Percentiles rank a stretch among this genome's conserved stretches.
These are phyloP conservation scores for Aaosphaeria pasadenensis DNA, from an alignment of 2,329 filamentous ascomycete species.

Conservation along the genomic window DNA sequence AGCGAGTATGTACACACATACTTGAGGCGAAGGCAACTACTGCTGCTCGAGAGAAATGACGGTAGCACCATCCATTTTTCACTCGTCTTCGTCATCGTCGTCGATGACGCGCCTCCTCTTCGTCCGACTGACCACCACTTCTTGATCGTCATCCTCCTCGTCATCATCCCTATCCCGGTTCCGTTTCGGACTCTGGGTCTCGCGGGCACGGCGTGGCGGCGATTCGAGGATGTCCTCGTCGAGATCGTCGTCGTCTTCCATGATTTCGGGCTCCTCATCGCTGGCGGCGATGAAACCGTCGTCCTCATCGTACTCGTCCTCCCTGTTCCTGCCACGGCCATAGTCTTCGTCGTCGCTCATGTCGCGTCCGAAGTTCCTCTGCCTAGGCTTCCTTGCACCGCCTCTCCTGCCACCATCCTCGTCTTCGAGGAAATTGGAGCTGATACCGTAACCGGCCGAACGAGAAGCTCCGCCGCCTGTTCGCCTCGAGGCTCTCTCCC, in stretches of 20 bases:
- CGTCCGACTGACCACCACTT: constrained; percentile 27
- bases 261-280: constrained; percentile 67
- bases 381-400: constrained; percentile 23
- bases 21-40: no score
- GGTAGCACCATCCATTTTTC: constrained; percentile 21
- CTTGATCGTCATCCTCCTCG: constrained; percentile 25
- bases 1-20: no score
- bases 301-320: constrained; percentile 75
- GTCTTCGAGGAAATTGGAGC: constrained; percentile 68
- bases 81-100: constrained; percentile 48
- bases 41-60: no score
- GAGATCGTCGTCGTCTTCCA: constrained; percentile 51
- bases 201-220: constrained; percentile 23
- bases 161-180: constrained; percentile 31
- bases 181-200: constrained; percentile 39
- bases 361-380: constrained; percentile 40
- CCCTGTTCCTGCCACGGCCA: constrained; percentile 51
- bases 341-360: constrained; percentile 76
- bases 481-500: constrained; percentile 52
- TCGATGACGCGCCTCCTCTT: constrained; percentile 44
- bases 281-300: constrained; percentile 76
- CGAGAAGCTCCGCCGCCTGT: constrained; percentile 51
- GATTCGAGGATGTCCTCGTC: constrained; percentile 46
- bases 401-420: constrained; percentile 44
- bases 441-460: constrained; percentile 56